Conservation (phyloP, 331 rosid species). For the Ulmus americana region DNA sequence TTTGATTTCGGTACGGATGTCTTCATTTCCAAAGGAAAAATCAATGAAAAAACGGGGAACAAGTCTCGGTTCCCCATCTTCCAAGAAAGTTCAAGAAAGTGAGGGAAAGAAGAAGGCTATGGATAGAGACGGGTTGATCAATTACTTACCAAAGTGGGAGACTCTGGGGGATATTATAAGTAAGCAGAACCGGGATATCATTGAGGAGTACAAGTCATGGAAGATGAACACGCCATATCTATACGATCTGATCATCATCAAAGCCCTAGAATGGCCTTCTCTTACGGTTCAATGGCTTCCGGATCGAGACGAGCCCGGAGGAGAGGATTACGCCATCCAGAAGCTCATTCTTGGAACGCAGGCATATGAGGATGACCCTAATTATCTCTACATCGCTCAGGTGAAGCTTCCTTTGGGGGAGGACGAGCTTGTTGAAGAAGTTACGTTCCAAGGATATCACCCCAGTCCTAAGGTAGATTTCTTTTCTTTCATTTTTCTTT, state of each 20-base stretch:
- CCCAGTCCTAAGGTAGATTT: too few species aligned
- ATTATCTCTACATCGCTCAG: constrained; percentile 90
- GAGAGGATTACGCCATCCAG: constrained; percentile 86
- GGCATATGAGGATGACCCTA: constrained; percentile 91
- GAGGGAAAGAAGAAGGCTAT: too few species aligned
- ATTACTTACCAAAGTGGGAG: too few species aligned
- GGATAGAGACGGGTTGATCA: too few species aligned
- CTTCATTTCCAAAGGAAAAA: too few species aligned
- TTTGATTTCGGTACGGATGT: too few species aligned
- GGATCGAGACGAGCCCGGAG: constrained; percentile 78
- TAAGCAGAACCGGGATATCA: constrained; percentile 62
- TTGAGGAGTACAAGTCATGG: constrained; percentile 99
- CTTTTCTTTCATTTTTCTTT: too few species aligned
- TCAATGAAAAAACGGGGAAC: too few species aligned
- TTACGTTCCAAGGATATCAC: not conserved
- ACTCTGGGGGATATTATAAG: constrained; percentile 1
- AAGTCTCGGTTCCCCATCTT: too few species aligned
- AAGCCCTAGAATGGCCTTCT: constrained; percentile 98
- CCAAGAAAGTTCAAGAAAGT: too few species aligned
- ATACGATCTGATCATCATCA: constrained; percentile 86
- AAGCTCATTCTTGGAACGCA: constrained; percentile 91
- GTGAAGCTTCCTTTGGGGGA: constrained; percentile 90
- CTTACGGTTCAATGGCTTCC: constrained; percentile 98
- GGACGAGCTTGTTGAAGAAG: constrained; percentile 90
- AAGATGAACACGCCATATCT: constrained; percentile 92